Evolutionary conservation across 441 rosid genomes (phyloP).

Genomic region (Metrosideros polymorpha): DNA sequence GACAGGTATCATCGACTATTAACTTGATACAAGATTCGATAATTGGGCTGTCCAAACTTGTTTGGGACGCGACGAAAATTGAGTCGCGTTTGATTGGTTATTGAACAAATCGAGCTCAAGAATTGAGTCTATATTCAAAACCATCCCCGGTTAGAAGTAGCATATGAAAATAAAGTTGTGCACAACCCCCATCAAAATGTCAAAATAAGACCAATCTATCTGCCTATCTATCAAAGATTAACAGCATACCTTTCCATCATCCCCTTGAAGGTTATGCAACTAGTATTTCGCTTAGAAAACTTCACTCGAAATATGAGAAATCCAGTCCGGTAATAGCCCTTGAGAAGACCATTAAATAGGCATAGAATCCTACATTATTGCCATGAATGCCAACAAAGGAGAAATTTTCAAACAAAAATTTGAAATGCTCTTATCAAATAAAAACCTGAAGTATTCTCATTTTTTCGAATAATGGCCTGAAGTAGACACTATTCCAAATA

Average conservation of each 20-base stretch:
- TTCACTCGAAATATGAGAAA: not conserved
- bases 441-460: no score
- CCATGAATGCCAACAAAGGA: no score
- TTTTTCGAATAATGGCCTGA: no score
- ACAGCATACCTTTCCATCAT: not conserved
- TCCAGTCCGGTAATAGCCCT: not conserved
- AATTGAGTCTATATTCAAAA: not conserved
- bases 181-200: not conserved
- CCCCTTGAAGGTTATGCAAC: not conserved
- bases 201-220: not conserved
- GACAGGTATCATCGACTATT: not conserved
- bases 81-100: fast-evolving
- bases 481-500: no score
- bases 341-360: not conserved
- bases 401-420: no score
- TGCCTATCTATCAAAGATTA: not conserved
- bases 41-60: not conserved
- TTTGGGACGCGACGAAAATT: not conserved
- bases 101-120: not conserved
- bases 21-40: not conserved
- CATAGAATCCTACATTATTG: not conserved
- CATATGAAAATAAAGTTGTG: not conserved
- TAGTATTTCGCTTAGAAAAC: not conserved
- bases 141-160: not conserved
- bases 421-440: no score